These are phyloP conservation scores for Rhizophagus clarus DNA, from an alignment of 192 early-diverging fungal genomes.

Conservation along the genomic window DNA sequence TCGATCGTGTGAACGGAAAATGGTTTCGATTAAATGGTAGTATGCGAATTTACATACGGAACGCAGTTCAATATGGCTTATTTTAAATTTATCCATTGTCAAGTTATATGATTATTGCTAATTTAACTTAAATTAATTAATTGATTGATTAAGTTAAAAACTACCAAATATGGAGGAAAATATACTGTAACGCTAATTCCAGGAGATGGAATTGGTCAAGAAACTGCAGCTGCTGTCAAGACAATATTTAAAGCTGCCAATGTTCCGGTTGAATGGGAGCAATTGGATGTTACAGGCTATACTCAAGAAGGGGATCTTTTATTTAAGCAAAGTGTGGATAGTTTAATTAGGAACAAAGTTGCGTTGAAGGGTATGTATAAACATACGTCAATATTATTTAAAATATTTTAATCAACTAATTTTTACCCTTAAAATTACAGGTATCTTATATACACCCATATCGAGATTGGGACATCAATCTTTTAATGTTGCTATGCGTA, in stretches of 20 bases:
- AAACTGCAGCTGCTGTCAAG: slow-evolving; percentile 90
- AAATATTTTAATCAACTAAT: neutral
- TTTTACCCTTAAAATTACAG: neutral
- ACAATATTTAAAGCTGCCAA: slow-evolving; percentile 90
- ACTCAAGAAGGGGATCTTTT: slow-evolving; percentile 78
- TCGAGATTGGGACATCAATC: slow-evolving; percentile 85
- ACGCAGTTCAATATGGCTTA: neutral
- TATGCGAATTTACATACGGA: neutral
- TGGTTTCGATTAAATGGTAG: too few species aligned
- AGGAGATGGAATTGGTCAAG: slow-evolving; percentile 97
- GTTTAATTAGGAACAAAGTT: slow-evolving; percentile 93
- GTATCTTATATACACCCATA: slow-evolving; percentile 83
- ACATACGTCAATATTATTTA: too few species aligned
- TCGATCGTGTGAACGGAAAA: neutral
- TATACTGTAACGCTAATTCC: slow-evolving; percentile 98
- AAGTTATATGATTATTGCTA: neutral
- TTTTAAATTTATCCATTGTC: neutral
- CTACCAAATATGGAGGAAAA: slow-evolving; percentile 85
- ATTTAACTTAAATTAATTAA: neutral
- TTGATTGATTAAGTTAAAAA: neutral
- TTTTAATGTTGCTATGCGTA: slow-evolving; percentile 96
- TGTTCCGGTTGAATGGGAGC: slow-evolving; percentile 96
- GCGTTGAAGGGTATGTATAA: slow-evolving; percentile 84
- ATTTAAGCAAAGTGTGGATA: slow-evolving; percentile 89
- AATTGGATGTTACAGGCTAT: slow-evolving; percentile 94